Evolutionary conservation across 306 rosid genomes (phyloP).

Genomic region (Quercus gilva): DNA sequence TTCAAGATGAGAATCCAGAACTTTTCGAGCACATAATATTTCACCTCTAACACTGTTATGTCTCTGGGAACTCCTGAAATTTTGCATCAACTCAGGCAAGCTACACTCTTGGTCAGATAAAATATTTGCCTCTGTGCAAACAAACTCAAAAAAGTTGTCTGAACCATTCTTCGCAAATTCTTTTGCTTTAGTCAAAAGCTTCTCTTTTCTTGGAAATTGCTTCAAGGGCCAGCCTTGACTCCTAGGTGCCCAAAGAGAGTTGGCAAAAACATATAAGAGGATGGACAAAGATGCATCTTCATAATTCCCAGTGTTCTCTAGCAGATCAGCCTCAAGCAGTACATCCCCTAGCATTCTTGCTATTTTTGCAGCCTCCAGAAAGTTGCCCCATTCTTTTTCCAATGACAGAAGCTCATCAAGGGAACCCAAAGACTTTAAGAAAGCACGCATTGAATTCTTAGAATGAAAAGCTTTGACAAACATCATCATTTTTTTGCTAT

Average conservation of each 20-base stretch:
- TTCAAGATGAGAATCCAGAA: constrained; percentile 57
- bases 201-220: constrained; percentile 37
- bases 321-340: constrained; percentile 38
- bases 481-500: constrained; percentile 57
- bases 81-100: constrained; percentile 13
- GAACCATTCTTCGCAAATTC: constrained; percentile 40
- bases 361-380: constrained; percentile 48
- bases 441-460: constrained; percentile 41
- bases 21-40: constrained; percentile 48
- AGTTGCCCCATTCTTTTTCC: constrained; percentile 70
- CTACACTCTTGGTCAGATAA: constrained; percentile 26
- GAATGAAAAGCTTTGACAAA: constrained; percentile 65
- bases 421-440: constrained; percentile 40
- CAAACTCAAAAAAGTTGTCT: constrained; percentile 29
- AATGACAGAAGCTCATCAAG: constrained; percentile 57
- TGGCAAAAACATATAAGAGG: constrained; percentile 41
- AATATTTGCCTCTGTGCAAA: constrained; percentile 47
- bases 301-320: constrained; percentile 51
- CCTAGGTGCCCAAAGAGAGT: constrained; percentile 65
- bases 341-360: constrained; percentile 55
- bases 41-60: constrained; percentile 46
- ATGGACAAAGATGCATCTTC: constrained; percentile 43
- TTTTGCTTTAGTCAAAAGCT: constrained; percentile 47
- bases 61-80: constrained; percentile 34
- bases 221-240: constrained; percentile 73